Evolutionary conservation across 805 yeast species (phyloP).

Genomic region (Schwanniomyces sp.): DNA sequence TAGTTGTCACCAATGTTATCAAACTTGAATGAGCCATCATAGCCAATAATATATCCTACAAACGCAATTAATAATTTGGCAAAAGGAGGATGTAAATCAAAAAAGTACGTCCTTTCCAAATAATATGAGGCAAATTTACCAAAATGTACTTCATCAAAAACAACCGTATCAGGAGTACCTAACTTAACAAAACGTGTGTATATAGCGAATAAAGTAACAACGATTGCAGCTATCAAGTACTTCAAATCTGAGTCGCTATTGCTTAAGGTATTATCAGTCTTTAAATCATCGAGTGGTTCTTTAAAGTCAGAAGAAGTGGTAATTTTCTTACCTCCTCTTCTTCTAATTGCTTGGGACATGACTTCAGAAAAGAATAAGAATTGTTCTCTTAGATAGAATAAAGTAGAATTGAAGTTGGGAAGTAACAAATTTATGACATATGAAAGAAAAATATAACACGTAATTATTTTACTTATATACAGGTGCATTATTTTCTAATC

Average conservation of each 20-base stretch:
- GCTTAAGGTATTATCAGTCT: background rate
- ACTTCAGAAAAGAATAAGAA: background rate
- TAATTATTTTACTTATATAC: background rate
- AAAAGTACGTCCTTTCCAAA: conserved; percentile 85
- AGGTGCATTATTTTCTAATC: conserved; percentile 28
- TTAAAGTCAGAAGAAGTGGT: conserved; percentile 4
- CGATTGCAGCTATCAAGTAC: conserved; percentile 33
- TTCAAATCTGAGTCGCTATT: conserved; percentile 20
- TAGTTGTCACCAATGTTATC: conserved; percentile 86
- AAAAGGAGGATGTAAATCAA: conserved; percentile 97
- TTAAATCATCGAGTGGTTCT: conserved; percentile 2
- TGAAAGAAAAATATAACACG: background rate
- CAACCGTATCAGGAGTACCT: conserved; percentile 70
- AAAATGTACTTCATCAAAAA: conserved; percentile 84
- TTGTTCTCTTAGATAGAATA: background rate
- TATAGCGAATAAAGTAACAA: conserved; percentile 44
- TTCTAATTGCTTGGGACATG: conserved; percentile 29
- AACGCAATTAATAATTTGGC: conserved; percentile 90
- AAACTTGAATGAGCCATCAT: conserved; percentile 89
- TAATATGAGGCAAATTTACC: conserved; percentile 86
- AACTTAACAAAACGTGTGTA: conserved; percentile 61
- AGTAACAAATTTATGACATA: background rate
- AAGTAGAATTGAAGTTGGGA: background rate
- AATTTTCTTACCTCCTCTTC: conserved; percentile 25
- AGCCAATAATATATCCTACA: conserved; percentile 86